Percentiles rank a stretch among this genome's conserved stretches.
These are phyloP conservation scores for Lumnitzera racemosa DNA, from an alignment of 345 rosid genomes.

Conservation along the genomic window DNA sequence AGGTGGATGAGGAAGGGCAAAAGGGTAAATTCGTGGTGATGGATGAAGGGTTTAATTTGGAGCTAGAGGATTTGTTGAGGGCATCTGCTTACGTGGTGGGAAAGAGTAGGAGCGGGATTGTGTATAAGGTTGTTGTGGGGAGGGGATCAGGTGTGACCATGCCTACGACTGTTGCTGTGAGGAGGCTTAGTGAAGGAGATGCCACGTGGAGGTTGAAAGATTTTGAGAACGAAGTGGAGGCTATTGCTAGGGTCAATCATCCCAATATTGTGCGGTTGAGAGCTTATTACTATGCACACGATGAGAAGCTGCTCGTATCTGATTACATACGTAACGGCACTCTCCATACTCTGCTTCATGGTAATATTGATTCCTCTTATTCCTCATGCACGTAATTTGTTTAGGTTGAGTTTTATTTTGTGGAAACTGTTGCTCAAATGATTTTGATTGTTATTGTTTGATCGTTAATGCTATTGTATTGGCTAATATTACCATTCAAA, in stretches of 20 bases:
- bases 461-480: not conserved
- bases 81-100: slow-evolving; percentile 94
- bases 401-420: not conserved
- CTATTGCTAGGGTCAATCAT: slow-evolving; percentile 61
- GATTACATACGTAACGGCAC: slow-evolving; percentile 80
- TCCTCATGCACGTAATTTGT: not conserved
- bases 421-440: not conserved
- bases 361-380: slow-evolving; percentile 24
- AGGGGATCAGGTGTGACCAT: slow-evolving; percentile 43
- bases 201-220: slow-evolving; percentile 65
- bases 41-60: slow-evolving; percentile 76
- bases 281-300: slow-evolving; percentile 79
- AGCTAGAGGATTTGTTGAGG: slow-evolving; percentile 82
- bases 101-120: slow-evolving; percentile 78
- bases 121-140: slow-evolving; percentile 72
- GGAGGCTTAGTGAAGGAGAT: slow-evolving; percentile 78
- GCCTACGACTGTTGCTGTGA: slow-evolving; percentile 63
- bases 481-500: too few species aligned
- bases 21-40: slow-evolving; percentile 58
- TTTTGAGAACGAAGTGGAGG: slow-evolving; percentile 78
- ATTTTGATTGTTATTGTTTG: not conserved
- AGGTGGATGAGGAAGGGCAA: slow-evolving; percentile 36
- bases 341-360: slow-evolving; percentile 71
- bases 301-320: slow-evolving; percentile 77
- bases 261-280: slow-evolving; percentile 70